Evolutionary conservation across 2,329 filamentous ascomycete genomes (phyloP).

Genomic region (Fusarium goolgardi): DNA sequence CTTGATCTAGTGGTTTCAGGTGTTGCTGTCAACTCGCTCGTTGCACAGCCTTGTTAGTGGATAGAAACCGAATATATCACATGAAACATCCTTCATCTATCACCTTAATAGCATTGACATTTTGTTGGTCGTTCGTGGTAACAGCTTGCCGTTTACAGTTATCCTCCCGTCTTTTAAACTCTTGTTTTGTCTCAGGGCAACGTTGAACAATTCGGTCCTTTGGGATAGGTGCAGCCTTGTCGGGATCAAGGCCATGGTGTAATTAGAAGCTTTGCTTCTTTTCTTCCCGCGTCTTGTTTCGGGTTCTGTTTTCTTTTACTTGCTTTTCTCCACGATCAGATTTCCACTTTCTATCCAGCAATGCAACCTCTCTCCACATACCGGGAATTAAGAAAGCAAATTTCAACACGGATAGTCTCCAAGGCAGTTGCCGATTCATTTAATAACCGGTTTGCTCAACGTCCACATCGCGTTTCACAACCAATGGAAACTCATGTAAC

Average conservation of each 20-base stretch:
- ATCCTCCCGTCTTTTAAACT: background rate
- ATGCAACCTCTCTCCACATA: constrained; percentile 17
- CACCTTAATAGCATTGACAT: background rate
- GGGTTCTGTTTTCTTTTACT: background rate
- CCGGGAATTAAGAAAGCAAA: background rate
- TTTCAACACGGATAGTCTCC: background rate
- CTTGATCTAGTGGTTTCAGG: constrained; percentile 35
- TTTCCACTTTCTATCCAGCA: background rate
- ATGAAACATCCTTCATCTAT: constrained; percentile 8
- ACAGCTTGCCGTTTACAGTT: background rate
- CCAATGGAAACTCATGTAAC: constrained; percentile 1
- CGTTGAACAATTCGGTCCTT: background rate
- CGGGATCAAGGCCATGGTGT: background rate
- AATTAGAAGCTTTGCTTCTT: background rate
- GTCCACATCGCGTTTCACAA: background rate
- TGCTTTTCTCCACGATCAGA: background rate
- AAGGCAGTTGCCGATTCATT: background rate
- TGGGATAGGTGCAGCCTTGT: background rate
- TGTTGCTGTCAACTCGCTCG: background rate
- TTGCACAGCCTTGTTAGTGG: constrained; percentile 13
- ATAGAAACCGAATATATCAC: constrained; percentile 22
- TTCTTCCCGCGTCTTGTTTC: background rate
- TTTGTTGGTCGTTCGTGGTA: background rate
- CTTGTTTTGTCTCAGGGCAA: background rate
- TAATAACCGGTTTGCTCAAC: background rate